Conservation (phyloP, 495 filamentous ascomycete genomes). For the Cryomyces minteri region DNA sequence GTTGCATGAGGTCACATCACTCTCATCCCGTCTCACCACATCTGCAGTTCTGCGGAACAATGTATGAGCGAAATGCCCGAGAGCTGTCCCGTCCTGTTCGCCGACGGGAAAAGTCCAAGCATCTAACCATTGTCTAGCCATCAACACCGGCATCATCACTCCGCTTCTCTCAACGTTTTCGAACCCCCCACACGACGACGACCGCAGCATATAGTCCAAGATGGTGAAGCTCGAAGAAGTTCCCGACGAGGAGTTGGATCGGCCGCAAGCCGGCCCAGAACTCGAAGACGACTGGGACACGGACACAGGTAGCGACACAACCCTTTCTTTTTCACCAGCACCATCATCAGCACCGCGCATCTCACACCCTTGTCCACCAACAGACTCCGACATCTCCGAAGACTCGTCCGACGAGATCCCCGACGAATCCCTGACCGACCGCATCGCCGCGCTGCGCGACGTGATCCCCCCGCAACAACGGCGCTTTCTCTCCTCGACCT, state of each 20-base stretch:
- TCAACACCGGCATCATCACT: no score
- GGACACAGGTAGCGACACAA: constrained; percentile 52
- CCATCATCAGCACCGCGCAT: constrained; percentile 3
- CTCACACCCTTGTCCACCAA: constrained; percentile 2
- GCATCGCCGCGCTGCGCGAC: constrained; percentile 71
- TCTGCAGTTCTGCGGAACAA: no score
- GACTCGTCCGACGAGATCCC: constrained; percentile 32
- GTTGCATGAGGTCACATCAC: no score
- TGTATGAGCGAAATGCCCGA: no score
- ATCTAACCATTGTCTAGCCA: no score
- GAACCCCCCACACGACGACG: no score
- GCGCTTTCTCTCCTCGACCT: constrained; percentile 39
- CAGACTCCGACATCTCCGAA: constrained; percentile 27
- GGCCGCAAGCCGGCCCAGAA: constrained; percentile 52
- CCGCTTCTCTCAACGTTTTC: no score
- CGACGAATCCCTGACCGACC: constrained; percentile 54
- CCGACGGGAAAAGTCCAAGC: no score
- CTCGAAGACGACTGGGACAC: constrained; percentile 70
- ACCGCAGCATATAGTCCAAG: no score
- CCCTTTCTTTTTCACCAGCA: not conserved
- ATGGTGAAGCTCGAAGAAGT: constrained; percentile 98
- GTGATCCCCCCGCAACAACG: constrained; percentile 77
- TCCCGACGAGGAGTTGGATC: constrained; percentile 80
- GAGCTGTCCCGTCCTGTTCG: no score
- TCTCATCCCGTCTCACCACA: no score